These are phyloP conservation scores for Ichthyophthirius multifiliis DNA, from an alignment of 169 alveolate species.

Conservation along the genomic window DNA sequence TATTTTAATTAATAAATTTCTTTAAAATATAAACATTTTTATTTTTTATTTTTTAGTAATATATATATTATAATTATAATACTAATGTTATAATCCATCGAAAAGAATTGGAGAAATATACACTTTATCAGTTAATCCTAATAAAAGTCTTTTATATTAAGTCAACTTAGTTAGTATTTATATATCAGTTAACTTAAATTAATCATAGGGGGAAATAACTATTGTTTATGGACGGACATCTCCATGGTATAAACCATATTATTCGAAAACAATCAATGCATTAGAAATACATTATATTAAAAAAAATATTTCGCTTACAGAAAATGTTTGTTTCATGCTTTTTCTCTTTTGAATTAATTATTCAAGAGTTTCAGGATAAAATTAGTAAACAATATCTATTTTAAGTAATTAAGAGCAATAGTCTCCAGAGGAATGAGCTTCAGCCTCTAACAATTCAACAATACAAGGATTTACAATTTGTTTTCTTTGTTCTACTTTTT, in stretches of 20 bases:
- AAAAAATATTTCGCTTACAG: neutral
- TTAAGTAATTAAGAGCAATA: neutral
- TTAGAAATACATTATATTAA: neutral
- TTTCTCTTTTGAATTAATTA: neutral
- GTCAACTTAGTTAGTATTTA: neutral
- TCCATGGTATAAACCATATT: neutral
- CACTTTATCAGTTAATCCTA: neutral
- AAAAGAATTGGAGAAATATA: neutral
- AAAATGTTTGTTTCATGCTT: neutral
- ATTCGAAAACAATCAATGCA: neutral
- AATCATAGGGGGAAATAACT: neutral
- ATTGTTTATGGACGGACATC: neutral
- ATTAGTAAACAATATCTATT: neutral
- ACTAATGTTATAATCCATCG: neutral
- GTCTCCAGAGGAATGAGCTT: neutral
- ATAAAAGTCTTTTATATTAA: neutral
- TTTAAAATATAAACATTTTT: no score
- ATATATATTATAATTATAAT: no score
- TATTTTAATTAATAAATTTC: no score
- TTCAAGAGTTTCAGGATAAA: neutral
- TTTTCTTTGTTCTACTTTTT: neutral
- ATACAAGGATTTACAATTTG: neutral
- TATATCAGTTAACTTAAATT: neutral
- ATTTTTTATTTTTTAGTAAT: no score
- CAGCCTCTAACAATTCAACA: neutral